Conservation (phyloP, 2,329 filamentous ascomycete genomes). For the Botrytis deweyae region DNA sequence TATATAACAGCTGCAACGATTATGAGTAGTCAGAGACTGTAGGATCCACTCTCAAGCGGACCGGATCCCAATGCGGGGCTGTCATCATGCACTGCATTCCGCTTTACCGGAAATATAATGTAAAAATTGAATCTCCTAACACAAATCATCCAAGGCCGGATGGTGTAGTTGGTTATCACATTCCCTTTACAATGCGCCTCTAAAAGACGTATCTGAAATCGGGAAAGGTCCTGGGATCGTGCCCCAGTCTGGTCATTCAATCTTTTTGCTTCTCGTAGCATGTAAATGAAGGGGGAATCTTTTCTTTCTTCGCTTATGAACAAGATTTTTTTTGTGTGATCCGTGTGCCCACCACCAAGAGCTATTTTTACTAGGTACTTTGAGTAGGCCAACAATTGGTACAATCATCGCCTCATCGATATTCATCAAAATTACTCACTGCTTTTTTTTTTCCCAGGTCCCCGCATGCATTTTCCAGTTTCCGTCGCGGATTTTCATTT, state of each 20-base stretch:
- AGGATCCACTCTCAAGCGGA: neutral
- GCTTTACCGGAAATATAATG: neutral
- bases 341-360: neutral
- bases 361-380: too few species aligned
- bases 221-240: constrained; percentile 17
- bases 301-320: neutral
- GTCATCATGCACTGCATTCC: neutral
- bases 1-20: neutral
- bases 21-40: neutral
- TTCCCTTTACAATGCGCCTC: neutral
- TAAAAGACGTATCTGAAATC: neutral
- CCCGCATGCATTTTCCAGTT: neutral
- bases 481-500: too few species aligned
- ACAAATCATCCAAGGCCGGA: constrained; percentile 2
- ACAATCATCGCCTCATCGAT: neutral
- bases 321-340: neutral
- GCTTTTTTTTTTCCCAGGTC: neutral
- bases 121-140: accelerated
- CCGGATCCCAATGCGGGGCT: neutral
- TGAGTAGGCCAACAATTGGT: neutral
- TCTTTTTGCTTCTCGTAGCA: neutral
- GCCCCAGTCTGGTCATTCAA: neutral
- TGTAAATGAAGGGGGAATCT: neutral
- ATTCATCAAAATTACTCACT: neutral
- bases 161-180: constrained; percentile 18